phyloP scores from a whole-genome alignment of 1,139 yeast species.

The Saccharomyces hybrid region DNA sequence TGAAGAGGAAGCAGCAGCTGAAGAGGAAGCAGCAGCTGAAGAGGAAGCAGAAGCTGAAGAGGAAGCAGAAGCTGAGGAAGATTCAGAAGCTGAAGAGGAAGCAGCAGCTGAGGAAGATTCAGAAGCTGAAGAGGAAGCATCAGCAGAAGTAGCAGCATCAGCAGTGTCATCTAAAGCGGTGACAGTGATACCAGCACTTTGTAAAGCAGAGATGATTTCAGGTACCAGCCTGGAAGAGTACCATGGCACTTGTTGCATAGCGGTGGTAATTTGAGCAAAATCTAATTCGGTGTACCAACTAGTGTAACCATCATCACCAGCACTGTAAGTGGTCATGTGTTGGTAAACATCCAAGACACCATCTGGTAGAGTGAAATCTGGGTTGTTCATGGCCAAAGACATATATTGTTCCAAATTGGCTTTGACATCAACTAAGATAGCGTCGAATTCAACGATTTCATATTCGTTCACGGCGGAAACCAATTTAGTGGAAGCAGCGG shows the following conservation, averaged over 20 bases:
- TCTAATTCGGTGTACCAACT: slow-evolving; percentile 9
- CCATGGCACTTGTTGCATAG: slow-evolving; percentile 37
- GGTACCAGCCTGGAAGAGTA: slow-evolving; percentile 28
- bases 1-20: background rate
- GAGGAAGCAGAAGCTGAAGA: no score
- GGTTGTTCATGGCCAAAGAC: slow-evolving; percentile 15
- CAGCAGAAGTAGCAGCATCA: background rate
- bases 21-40: no score
- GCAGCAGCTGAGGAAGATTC: background rate
- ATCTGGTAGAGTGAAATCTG: slow-evolving; percentile 26
- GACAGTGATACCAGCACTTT: slow-evolving; percentile 20
- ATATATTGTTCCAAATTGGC: slow-evolving; percentile 18
- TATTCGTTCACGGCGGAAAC: slow-evolving; percentile 10
- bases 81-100: background rate
- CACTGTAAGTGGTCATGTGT: slow-evolving; percentile 27
- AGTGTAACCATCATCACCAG: slow-evolving; percentile 31
- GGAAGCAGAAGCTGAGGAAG: no score
- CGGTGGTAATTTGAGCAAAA: slow-evolving; percentile 25
- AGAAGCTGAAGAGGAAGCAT: background rate
- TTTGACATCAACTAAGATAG: slow-evolving; percentile 16
- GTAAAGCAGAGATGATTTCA: slow-evolving; percentile 32
- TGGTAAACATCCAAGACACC: slow-evolving; percentile 33
- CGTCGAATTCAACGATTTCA: slow-evolving; percentile 18
- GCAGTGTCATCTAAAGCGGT: slow-evolving; percentile 3
- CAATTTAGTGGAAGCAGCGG: slow-evolving; percentile 10